Evolutionary conservation across 768 basidiomycete genomes (phyloP), one percentile per base, ranked within the genome.

Genomic region (Cystofilobasidium ferigula): DNA sequence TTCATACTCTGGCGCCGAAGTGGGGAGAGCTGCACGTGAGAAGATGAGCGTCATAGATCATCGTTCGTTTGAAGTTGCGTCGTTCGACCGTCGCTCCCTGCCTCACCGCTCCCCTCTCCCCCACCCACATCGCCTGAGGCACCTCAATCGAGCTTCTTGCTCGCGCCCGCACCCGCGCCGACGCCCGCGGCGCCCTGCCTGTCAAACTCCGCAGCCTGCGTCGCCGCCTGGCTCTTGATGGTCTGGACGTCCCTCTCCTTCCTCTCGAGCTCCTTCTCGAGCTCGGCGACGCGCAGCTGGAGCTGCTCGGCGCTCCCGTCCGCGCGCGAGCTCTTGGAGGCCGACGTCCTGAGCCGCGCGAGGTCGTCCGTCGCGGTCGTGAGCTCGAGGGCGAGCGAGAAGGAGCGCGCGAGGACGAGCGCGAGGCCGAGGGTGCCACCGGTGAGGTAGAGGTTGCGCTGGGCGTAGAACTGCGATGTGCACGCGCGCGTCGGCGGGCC

Each of bases 321-420:
- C 42, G 64, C 71, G 62, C 75, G 76, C 40, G 79, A 77, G 5
- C 70, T 61, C 40, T 73, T 71, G 8, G 78, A 76, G 32, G 75
- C 74, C 68, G 78, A 76, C 71, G 85, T 81, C 80, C 93, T 91
- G 67, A 97, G 75, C 71, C 87, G 85, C 24, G 84, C 84, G 73
- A 88, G 88, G 72, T 89, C 84, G 71, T 93, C 92, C 76, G 94
- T 89, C 0, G 85, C 83, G 70, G 89, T 85, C 69, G 97, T 86
- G 70, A 95, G 85, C 74, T 97, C 90, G 72, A 92, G 84, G 54
- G 88, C 83, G 75, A 98, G 88, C 75, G 86, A 86, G 79, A 97
- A 97, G 4, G 87, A 88, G 71, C 93, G 86, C 2, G 92, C 87
- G 70, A 97, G 84, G 71, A 95, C 86, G 64, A 98, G 85, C 12